phyloP scores from a whole-genome alignment of 1,139 yeast species.

The Candida gigantensis region DNA sequence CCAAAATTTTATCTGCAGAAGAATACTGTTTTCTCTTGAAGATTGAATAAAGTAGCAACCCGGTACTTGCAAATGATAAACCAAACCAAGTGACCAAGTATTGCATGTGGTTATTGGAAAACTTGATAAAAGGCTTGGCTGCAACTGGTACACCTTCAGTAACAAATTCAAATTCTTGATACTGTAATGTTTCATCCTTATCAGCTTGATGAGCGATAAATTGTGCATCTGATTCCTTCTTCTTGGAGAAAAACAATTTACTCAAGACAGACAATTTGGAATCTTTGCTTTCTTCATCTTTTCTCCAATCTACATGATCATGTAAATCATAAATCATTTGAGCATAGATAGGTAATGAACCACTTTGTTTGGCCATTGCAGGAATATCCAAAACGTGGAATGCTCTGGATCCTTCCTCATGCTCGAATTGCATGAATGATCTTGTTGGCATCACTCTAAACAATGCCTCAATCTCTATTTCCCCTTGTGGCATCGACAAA shows the following conservation, averaged over 20 bases:
- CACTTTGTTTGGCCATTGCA: slow-evolving; percentile 73
- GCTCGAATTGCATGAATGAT: slow-evolving; percentile 76
- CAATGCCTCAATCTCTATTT: slow-evolving; percentile 70
- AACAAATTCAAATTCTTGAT: slow-evolving; percentile 53
- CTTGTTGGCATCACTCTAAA: slow-evolving; percentile 71
- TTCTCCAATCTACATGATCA: slow-evolving; percentile 58
- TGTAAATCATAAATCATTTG: slow-evolving; percentile 70
- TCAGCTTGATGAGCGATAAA: slow-evolving; percentile 20
- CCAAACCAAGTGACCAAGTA: slow-evolving; percentile 96
- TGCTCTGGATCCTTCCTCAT: slow-evolving; percentile 60
- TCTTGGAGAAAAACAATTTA: slow-evolving; percentile 7
- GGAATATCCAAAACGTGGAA: slow-evolving; percentile 76
- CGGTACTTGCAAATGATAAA: slow-evolving; percentile 67
- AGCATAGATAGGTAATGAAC: slow-evolving; percentile 71
- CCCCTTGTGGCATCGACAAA: slow-evolving; percentile 73
- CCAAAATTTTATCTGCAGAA: slow-evolving; percentile 44
- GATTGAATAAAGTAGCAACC: slow-evolving; percentile 49
- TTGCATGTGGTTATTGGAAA: slow-evolving; percentile 88
- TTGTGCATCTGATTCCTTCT: slow-evolving; percentile 18
- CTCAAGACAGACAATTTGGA: slow-evolving; percentile 16
- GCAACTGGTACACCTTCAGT: slow-evolving; percentile 92
- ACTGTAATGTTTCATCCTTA: slow-evolving; percentile 37
- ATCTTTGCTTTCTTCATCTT: slow-evolving; percentile 12
- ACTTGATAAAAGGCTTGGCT: slow-evolving; percentile 71
- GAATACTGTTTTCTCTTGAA: slow-evolving; percentile 32